Conservation (phyloP, 2,329 filamentous ascomycete genomes). For the Passalora sequoiae region DNA sequence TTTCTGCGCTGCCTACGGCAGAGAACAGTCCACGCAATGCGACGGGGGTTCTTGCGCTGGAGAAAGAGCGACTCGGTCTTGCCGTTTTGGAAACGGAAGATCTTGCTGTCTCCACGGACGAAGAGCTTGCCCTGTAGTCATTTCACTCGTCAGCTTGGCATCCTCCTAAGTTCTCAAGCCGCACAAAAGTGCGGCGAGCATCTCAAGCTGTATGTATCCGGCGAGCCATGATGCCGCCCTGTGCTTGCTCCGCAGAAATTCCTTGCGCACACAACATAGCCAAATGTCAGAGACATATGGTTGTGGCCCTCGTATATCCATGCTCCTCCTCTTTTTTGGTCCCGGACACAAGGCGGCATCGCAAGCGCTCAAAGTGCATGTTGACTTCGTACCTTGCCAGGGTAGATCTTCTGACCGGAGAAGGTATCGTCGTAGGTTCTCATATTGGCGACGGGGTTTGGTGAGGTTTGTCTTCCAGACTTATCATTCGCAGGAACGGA, state of each 20-base stretch:
- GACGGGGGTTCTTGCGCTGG: slow-evolving; percentile 99
- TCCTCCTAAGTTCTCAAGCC: slow-evolving; percentile 20
- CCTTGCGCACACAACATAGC: slow-evolving; percentile 1
- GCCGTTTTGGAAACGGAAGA: slow-evolving; percentile 99
- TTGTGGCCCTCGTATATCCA: not conserved
- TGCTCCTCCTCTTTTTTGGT: slow-evolving; percentile 7
- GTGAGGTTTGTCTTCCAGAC: not conserved
- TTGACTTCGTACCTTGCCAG: slow-evolving; percentile 59
- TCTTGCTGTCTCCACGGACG: slow-evolving; percentile 98
- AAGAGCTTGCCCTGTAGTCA: slow-evolving; percentile 91
- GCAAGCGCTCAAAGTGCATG: not conserved
- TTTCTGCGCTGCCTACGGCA: slow-evolving; percentile 99
- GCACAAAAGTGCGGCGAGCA: slow-evolving; percentile 17
- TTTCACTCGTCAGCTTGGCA: slow-evolving; percentile 10
- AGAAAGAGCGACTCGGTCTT: slow-evolving; percentile 99
- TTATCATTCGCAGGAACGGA: slow-evolving; percentile 1
- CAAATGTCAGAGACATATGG: not conserved
- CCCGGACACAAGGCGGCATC: slow-evolving; percentile 1
- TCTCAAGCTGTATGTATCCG: slow-evolving; percentile 19
- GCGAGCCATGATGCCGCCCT: slow-evolving; percentile 1
- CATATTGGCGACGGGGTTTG: slow-evolving; percentile 51
- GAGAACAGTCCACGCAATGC: slow-evolving; percentile 97
- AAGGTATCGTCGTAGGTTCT: slow-evolving; percentile 75
- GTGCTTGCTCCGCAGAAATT: not conserved
- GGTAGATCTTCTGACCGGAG: slow-evolving; percentile 74